Base-by-base conservation (phyloP, 345 rosid genomes). In the Ceriops tagal region DNA sequence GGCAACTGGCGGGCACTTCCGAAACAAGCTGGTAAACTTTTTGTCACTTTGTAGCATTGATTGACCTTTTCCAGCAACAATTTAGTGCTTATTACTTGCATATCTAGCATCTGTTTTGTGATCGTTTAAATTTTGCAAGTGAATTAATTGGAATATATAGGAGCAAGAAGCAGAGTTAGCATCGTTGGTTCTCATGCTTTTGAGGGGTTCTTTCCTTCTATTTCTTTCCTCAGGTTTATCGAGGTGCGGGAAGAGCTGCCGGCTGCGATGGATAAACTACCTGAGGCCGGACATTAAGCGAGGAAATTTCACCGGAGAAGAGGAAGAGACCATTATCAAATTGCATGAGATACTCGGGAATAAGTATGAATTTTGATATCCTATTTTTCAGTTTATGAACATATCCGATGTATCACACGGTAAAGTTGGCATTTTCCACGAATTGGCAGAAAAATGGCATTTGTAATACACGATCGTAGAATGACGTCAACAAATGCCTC, bases 181-280 rank as follows among this genome's bases (percentile, higher is more conserved):
- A 13, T 43, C 49, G 1, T 53, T 13, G 26, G 6, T 34, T 43
- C 43, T 47, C 2, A 30, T 9, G 65, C 5, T 28, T 35, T 53
- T 18, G 16, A 69, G 11, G 34, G 35, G 57, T 18, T 9, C 61
- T 0, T 27, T 16, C 9, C 19, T 65, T 32, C 11, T 52, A 0
- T 27, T 16, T 6, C 19, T 62, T 32, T 13, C 56, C 59, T 10
- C 75, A 90, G 96, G 96, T 53, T 77, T 90, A 68, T 73, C 84
- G 51, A 87, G 96, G 72, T 91, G 93, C 56, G 96, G 96, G 1
- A 90, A 90, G 83, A 91, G 96, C 73, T 91, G 96, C 78, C 84
- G 96, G 62, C 84, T 91, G 26, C 80, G 96, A 5, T 91, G 96
- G 96, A 84, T 77, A 27, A 91, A 91, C 67, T 91, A 91, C 71